phyloP scores from a whole-genome alignment of 805 yeast species.

The Yamadazyma takamatsuzukensis region DNA sequence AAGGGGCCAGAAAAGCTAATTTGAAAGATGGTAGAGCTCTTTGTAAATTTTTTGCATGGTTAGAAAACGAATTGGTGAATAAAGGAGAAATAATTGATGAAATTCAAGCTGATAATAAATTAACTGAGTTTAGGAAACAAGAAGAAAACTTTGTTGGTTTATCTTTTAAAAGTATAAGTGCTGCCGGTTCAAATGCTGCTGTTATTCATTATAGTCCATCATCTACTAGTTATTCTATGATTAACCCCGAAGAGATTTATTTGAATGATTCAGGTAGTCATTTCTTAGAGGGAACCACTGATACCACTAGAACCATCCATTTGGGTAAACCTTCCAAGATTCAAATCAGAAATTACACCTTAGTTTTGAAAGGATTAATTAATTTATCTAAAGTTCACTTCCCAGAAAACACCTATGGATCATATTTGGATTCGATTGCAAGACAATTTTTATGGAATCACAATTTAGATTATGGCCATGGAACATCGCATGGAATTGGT shows the following conservation, averaged over 20 bases:
- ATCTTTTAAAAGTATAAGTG: slow-evolving; percentile 71
- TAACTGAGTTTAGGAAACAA: slow-evolving; percentile 31
- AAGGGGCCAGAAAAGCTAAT: slow-evolving; percentile 51
- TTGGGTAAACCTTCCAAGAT: slow-evolving; percentile 45
- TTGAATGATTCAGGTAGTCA: slow-evolving; percentile 91
- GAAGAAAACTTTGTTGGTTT: slow-evolving; percentile 55
- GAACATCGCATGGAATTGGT: slow-evolving; percentile 67
- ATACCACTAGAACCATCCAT: slow-evolving; percentile 59
- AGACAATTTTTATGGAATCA: slow-evolving; percentile 55
- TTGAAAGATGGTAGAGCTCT: slow-evolving; percentile 58
- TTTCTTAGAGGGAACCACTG: slow-evolving; percentile 81
- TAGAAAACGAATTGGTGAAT: slow-evolving; percentile 48
- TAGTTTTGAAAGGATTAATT: slow-evolving; percentile 57
- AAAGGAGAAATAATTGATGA: slow-evolving; percentile 48
- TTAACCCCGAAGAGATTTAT: slow-evolving; percentile 61
- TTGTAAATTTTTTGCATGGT: slow-evolving; percentile 53
- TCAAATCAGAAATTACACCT: slow-evolving; percentile 49
- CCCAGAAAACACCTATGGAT: slow-evolving; percentile 55
- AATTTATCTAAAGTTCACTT: slow-evolving; percentile 47
- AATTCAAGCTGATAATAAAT: slow-evolving; percentile 53
- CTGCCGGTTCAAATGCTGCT: slow-evolving; percentile 75
- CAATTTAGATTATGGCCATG: slow-evolving; percentile 60
- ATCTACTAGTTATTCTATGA: slow-evolving; percentile 37
- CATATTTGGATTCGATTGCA: slow-evolving; percentile 52
- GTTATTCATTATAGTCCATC: slow-evolving; percentile 71